Evolutionary conservation across 345 rosid genomes (phyloP), one percentile per base, ranked within the genome.

Genomic region (Acer negundo): DNA sequence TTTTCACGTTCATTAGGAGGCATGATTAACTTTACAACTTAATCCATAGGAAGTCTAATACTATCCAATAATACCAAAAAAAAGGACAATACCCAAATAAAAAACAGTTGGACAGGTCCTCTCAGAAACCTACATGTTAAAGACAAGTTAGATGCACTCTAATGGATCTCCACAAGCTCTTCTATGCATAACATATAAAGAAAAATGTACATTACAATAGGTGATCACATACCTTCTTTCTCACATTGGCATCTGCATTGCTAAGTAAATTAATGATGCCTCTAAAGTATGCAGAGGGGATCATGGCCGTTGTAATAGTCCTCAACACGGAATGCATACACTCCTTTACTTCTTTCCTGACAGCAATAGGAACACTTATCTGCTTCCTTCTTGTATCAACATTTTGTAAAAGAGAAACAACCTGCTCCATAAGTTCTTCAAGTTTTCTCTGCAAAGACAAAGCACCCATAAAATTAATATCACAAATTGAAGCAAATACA

Each of bases 371-470:
- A 75, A 77, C 67, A 72, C 70, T 74, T 55, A 80, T 76, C 82
- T 84, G 80, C 83, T 89, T 92, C 82, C 80, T 85, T 73, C 79
- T 83, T 13, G 76, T 76, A 78, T 92, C 93, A 68, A 84, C 74
- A 73, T 81, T 74, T 85, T 88, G 93, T 55, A 81, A 78, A 78
- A 87, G 81, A 80, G 63, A 61, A 77, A 94, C 89, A 81, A 88
- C 85, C 75, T 87, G 90, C 87, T 86, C 90, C 97, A 96, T 82
- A 49, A 96, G 87, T 78, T 90, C 90, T 79, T 86, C 84, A 20
- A 96, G 92, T 72, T 83, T 87, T 76, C 80, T 80, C 99, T 96
- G 90, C 65, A 74, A 83, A 72, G 53, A 16, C 68, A 11, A 51
- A 80, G 23, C 31, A 66, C 5, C 38, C 69, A 55, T 49, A 46